A percentile compares a stretch with the other conserved stretches of the same genome.
Conservation (phyloP, 2,329 filamentous ascomycete species). For the Teratosphaeria epicoccoides region DNA sequence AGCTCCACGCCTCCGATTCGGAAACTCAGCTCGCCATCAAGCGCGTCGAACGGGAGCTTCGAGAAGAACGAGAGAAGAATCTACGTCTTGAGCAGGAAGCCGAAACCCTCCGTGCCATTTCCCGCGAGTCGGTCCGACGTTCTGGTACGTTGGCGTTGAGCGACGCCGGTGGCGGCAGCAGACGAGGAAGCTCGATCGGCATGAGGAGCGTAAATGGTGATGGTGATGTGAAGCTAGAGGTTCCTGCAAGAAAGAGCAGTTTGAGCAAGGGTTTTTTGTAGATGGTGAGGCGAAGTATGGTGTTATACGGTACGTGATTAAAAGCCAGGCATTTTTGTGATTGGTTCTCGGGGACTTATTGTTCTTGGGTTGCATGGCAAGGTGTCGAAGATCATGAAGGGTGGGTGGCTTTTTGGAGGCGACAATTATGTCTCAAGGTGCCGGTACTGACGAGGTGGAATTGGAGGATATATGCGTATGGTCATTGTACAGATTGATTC, state of each 20-base stretch:
- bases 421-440: background rate
- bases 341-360: background rate
- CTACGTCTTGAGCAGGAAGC: slow-evolving; percentile 78
- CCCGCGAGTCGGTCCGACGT: slow-evolving; percentile 43
- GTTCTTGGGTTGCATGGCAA: background rate
- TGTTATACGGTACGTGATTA: background rate
- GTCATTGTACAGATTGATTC: too few relatives aligned
- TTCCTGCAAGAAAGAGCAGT: slow-evolving; percentile 33
- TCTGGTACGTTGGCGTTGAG: slow-evolving; percentile 29
- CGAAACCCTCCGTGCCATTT: slow-evolving; percentile 65
- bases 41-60: slow-evolving; percentile 77
- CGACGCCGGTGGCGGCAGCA: slow-evolving; percentile 33
- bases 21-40: slow-evolving; percentile 69
- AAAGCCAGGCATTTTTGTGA: slow-evolving; percentile 13
- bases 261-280: slow-evolving; percentile 43
- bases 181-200: slow-evolving; percentile 34
- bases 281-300: slow-evolving; percentile 11
- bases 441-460: too few relatives aligned
- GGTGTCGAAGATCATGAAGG: background rate
- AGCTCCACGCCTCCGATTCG: slow-evolving; percentile 81
- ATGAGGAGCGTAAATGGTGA: slow-evolving; percentile 22
- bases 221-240: slow-evolving; percentile 27
- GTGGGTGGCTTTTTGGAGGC: background rate
- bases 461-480: too few relatives aligned
- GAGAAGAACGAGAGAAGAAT: slow-evolving; percentile 76